Base-by-base conservation (phyloP, 2,329 filamentous ascomycete genomes). In the Colletotrichum lini region DNA sequence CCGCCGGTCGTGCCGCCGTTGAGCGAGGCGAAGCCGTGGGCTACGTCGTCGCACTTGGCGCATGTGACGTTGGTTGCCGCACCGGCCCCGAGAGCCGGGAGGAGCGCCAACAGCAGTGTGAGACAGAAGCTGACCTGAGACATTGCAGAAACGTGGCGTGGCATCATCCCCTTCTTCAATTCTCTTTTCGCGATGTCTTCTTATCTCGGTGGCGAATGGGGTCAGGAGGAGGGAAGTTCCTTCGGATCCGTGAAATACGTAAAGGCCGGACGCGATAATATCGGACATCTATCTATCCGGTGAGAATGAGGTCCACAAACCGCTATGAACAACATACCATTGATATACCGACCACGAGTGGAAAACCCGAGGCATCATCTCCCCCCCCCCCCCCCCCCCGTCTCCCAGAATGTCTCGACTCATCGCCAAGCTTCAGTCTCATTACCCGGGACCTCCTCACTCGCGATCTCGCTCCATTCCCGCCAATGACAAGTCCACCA, bases 1-100 rank as follows among this genome's bases (percentile, higher is more conserved):
- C 69, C 73, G 23, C 73, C 74, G 3, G 71, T 74, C 7, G 75
- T 76, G 12, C 74, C 72, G 12, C 74, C 73, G 49, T 73, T 73
- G 38, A 73, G 64, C 4, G 74, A 74, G 10, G 72, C 75, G 18
- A 76, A 75, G 2, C 72, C 74, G 38, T 45, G 23, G 9, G 38
- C 49, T n/a, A 42, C 38, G n/a, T 53, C 35, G 40, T 56, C 50
- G 40, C 49, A 45, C 18, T 21, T 53, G 61, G 61, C 40, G 16
- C 49, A 54, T 9, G 61, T 21, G 3, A 54, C 38, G 38, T 54
- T 45, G 4, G 18, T 16, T 4, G 23, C 13, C 12, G 61, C 9
- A 15, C 18, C 10, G 49, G 49, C 40, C 15, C 38, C 45, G 26
- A 61, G n/a, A 21, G 26, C 40, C 40, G 16, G 16, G 9, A 38